Conservation (phyloP, 176 grass and related monocot species). For the Zea luxurians region DNA sequence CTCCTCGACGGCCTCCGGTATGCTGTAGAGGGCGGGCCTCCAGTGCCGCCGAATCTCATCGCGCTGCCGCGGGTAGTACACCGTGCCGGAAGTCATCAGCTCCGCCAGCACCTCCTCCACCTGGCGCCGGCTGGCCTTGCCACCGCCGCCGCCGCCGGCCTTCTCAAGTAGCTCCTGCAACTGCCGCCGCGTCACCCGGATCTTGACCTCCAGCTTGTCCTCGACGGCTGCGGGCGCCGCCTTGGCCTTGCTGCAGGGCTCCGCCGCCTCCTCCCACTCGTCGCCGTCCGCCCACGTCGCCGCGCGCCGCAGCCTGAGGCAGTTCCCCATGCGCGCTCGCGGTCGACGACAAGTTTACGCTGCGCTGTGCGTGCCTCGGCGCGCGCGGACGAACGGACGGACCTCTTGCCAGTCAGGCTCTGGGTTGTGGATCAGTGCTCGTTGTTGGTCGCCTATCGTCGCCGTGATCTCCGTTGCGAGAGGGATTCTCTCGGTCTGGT, state of each 20-base stretch:
- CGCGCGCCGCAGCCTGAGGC: constrained; percentile 35
- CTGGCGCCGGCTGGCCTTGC: constrained; percentile 27
- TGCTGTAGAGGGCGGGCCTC: constrained; percentile 53
- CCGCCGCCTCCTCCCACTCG: constrained; percentile 42
- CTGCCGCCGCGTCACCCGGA: constrained; percentile 60
- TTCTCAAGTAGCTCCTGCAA: constrained; percentile 56
- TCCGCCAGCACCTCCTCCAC: constrained; percentile 47
- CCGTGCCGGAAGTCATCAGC: constrained; percentile 31
- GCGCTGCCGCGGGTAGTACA: constrained; percentile 22
- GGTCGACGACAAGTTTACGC: not conserved
- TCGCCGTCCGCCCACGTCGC: constrained; percentile 60
- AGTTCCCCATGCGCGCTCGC: constrained; percentile 55
- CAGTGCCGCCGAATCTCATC: constrained; percentile 35
- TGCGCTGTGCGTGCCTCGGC: no score
- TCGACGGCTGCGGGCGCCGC: not conserved
- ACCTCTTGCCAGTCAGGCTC: not conserved
- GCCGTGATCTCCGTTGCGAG: not conserved
- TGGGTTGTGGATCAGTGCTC: not conserved
- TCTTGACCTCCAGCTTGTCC: constrained; percentile 50
- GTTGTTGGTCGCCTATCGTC: not conserved
- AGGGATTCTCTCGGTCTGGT: not conserved
- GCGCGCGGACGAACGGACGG: no score
- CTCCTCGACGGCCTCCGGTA: constrained; percentile 42
- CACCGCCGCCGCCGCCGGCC: constrained; percentile 14
- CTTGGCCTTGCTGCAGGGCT: not conserved